These are phyloP conservation scores for Micractinium sp. DNA, from an alignment of 139 green algal genomes.

Conservation along the genomic window DNA sequence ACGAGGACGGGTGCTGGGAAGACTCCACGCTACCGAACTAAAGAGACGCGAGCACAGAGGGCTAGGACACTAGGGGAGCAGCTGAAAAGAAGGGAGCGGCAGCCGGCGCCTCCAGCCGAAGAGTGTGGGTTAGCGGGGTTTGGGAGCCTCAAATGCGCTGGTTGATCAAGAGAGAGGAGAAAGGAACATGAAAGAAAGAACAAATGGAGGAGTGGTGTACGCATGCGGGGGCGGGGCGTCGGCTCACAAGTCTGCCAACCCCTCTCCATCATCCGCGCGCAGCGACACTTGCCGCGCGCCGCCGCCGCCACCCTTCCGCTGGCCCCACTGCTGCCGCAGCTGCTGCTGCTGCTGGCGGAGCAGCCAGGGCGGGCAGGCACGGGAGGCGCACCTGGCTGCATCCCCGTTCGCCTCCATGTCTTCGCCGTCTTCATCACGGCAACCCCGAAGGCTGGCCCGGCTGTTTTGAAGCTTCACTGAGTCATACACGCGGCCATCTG, in stretches of 20 bases:
- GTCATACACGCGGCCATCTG: conserved; percentile 35
- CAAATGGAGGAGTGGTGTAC: background rate
- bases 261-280: no score
- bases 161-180: background rate
- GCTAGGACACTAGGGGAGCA: background rate
- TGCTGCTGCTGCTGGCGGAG: background rate
- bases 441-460: conserved; percentile 9
- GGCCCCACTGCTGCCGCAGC: background rate
- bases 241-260: background rate
- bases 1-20: no score
- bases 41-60: no score
- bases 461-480: conserved; percentile 34
- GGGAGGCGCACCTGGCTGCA: background rate
- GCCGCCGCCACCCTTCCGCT: no score
- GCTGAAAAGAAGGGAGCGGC: background rate
- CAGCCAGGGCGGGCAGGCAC: background rate
- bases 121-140: background rate
- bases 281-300: no score
- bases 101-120: background rate
- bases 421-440: background rate
- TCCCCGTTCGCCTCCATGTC: background rate
- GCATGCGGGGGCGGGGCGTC: background rate
- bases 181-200: background rate
- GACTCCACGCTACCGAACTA: no score
- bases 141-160: background rate